A percentile compares a stretch with the other conserved stretches of the same genome.
Evolutionary conservation across 1,284 basidiomycete species (phyloP).

Genomic region (Apiotrichum akiyoshidainum): DNA sequence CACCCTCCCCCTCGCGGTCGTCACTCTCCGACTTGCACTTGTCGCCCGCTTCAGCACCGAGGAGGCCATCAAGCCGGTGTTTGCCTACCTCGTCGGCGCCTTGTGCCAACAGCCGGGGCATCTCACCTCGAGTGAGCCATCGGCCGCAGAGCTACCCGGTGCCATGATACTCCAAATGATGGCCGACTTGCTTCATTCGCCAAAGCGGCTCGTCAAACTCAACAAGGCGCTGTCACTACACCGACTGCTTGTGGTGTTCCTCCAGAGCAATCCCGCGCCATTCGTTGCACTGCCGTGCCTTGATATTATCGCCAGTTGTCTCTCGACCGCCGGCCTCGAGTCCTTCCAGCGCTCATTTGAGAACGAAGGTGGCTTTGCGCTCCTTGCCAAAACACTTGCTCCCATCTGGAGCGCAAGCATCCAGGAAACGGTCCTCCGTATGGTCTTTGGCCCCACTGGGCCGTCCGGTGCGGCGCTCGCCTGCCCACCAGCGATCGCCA

Average conservation of each 20-base stretch:
- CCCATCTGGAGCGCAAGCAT: conserved; percentile 38
- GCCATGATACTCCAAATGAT: conserved; percentile 39
- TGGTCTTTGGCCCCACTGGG: conserved; percentile 26
- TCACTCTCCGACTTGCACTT: conserved; percentile 34
- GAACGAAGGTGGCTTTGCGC: conserved; percentile 46
- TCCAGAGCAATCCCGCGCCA: conserved; percentile 45
- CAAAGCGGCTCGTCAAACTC: conserved; percentile 42
- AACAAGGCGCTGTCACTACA: conserved; percentile 47
- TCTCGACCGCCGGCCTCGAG: conserved; percentile 38
- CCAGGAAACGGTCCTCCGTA: conserved; percentile 33
- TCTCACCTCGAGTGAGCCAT: conserved; percentile 26
- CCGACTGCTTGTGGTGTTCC: conserved; percentile 48
- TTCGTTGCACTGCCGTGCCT: conserved; percentile 44
- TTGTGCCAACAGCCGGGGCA: conserved; percentile 56
- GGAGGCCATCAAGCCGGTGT: conserved; percentile 70
- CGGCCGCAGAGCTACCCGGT: conserved; percentile 36
- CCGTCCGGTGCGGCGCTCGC: conserved; percentile 19
- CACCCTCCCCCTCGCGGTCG: conserved; percentile 58
- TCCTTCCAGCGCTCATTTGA: conserved; percentile 48
- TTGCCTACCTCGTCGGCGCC: conserved; percentile 79
- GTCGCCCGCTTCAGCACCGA: conserved; percentile 45
- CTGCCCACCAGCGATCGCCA: conserved; percentile 32
- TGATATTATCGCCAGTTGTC: conserved; percentile 37
- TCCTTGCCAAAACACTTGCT: conserved; percentile 38
- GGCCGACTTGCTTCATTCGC: conserved; percentile 31